These are phyloP conservation scores for Endoconidiophora laricicola DNA, from an alignment of 2,329 filamentous ascomycete genomes.

Conservation along the genomic window DNA sequence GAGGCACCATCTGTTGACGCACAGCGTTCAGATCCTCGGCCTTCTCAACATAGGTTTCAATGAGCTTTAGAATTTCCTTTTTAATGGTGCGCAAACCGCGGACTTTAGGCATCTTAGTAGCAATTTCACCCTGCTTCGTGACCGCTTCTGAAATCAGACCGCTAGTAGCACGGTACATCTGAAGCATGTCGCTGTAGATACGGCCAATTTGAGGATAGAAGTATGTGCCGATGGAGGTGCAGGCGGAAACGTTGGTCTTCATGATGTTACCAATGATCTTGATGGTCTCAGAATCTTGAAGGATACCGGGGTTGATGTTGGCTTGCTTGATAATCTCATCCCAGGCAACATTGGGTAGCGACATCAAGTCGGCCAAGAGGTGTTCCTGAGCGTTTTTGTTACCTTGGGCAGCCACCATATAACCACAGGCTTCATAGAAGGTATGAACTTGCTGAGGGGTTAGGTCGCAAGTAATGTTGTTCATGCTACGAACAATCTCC, in stretches of 20 bases:
- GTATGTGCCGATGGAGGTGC: constrained; percentile 87
- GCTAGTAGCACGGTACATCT: constrained; percentile 98
- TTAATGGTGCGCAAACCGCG: constrained; percentile 93
- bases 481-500: constrained; percentile 89
- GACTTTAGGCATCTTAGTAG: constrained; percentile 94
- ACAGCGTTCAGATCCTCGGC: constrained; percentile 91
- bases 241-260: constrained; percentile 99
- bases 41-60: constrained; percentile 96
- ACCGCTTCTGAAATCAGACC: constrained; percentile 89
- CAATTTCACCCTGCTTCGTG: constrained; percentile 47
- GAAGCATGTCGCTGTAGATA: constrained; percentile 96
- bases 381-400: constrained; percentile 90
- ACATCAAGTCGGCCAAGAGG: constrained; percentile 82
- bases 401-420: constrained; percentile 97
- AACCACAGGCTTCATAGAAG: constrained; percentile 96
- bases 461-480: constrained; percentile 88
- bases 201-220: constrained; percentile 96
- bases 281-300: constrained; percentile 88
- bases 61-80: constrained; percentile 96
- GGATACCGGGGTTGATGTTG: constrained; percentile 65
- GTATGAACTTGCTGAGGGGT: constrained; percentile 96
- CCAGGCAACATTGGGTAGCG: constrained; percentile 84
- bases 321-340: constrained; percentile 84
- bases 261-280: constrained; percentile 99
- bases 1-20: constrained; percentile 86